phyloP scores from a whole-genome alignment of 257 asterid genomes.

The Dorcoceras hygrometricum region DNA sequence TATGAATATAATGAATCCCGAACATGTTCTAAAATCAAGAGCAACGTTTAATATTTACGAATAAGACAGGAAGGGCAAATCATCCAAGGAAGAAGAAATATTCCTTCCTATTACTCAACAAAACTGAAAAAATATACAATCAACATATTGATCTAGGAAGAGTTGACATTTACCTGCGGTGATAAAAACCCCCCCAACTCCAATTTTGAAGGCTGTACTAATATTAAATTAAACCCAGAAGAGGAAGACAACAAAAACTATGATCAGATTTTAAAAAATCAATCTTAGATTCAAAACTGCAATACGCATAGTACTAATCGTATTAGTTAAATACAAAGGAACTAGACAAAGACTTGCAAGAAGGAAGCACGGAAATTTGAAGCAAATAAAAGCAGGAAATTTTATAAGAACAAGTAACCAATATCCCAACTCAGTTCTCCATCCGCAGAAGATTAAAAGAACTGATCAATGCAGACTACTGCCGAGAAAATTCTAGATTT shows the following conservation, averaged over 20 bases:
- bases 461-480: slow-evolving; percentile 25
- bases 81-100: background rate
- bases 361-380: background rate
- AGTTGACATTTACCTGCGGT: slow-evolving; percentile 4
- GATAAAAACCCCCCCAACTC: slow-evolving; percentile 10
- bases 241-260: background rate
- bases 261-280: slow-evolving; percentile 10
- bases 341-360: slow-evolving; percentile 11
- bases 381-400: slow-evolving; percentile 13
- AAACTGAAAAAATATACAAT: background rate
- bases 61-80: background rate
- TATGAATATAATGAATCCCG: slow-evolving; percentile 1
- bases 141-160: slow-evolving; percentile 13
- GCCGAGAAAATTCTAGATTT: slow-evolving; percentile 2
- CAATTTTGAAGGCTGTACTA: slow-evolving; percentile 11
- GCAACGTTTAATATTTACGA: background rate
- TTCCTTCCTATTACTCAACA: background rate
- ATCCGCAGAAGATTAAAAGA: slow-evolving; percentile 7
- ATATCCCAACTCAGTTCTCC: slow-evolving; percentile 23
- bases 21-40: background rate
- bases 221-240: background rate
- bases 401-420: slow-evolving; percentile 24
- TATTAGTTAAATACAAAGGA: background rate
- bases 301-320: background rate
- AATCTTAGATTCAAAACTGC: background rate